Evolutionary conservation across 108 stramenopile genomes (phyloP), one percentile per base, ranked within the genome.

Genomic region (Cyclotella kingstonii): DNA sequence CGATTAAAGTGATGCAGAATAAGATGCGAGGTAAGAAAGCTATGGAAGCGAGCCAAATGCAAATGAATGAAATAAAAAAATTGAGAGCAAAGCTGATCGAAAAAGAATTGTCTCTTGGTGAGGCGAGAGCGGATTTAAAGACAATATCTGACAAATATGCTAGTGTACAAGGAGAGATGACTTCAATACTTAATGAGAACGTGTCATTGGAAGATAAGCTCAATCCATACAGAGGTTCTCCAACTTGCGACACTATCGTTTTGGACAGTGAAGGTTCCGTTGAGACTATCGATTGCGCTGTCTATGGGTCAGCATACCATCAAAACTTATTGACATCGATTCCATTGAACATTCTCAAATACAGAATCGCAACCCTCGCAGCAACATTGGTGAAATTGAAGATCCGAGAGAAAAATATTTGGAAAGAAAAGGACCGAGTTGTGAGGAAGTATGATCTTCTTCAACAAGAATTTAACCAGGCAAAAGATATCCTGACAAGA

Each of bases 11-110:
- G n/a, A n/a, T n/a, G n/a, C n/a, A n/a, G n/a, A n/a, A n/a, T n/a
- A n/a, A n/a, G n/a, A n/a, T n/a, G n/a, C n/a, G n/a, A n/a, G n/a
- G n/a, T n/a, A 10, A 7, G 46, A 26, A 22, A 47, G 17, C 17
- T 18, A 21, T 26, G 26, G 9, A 18, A 47, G 11, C 14, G 18
- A n/a, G 23, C 26, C 25, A n/a, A 26, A 18, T 8, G 18, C 49
- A 50, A 50, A 15, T 23, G 26, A 5, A 25, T 26, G 27, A 50
- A 50, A 1, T 51, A 1, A 15, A 1, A 28, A 51, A 27, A 30
- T 36, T 39, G 49, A 63, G 29, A 18, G 62, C 50, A 23, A 63
- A 63, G 38, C n/a, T 63, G 7, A 23, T 36, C 11, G 38, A 27
- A n/a, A 11, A 38, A 17, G 50, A 63, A 28, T 31, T 22, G 4